phyloP scores from a whole-genome alignment of 192 early-diverging fungal genomes.

The Diversispora eburnea region DNA sequence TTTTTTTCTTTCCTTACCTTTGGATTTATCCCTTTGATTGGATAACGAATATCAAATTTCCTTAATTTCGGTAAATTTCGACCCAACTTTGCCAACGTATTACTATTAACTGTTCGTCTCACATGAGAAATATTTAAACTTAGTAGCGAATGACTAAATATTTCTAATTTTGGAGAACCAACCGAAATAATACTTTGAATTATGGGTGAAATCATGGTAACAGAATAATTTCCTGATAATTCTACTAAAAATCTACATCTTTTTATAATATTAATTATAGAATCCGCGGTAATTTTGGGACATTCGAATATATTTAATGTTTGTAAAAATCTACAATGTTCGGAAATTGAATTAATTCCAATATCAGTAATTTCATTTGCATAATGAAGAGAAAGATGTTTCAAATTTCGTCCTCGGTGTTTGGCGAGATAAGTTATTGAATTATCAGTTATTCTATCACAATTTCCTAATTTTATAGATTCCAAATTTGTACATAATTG shows the following conservation, averaged over 20 bases:
- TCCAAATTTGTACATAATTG: neutral
- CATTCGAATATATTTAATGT: neutral
- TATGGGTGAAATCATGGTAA: neutral
- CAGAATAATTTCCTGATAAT: neutral
- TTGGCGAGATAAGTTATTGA: neutral
- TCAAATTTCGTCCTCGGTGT: neutral
- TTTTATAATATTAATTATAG: slow-evolving; percentile 2
- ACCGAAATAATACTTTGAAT: neutral
- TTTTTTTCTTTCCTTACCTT: slow-evolving; percentile 4
- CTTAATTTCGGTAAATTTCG: neutral
- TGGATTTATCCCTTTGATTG: neutral
- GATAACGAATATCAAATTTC: slow-evolving; percentile 4
- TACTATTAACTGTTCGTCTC: neutral
- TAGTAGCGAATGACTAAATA: neutral
- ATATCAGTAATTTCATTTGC: neutral
- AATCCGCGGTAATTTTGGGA: neutral
- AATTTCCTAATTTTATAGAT: neutral
- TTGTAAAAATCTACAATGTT: neutral
- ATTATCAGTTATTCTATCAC: neutral
- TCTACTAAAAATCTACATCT: neutral
- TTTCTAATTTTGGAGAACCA: neutral
- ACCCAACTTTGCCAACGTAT: neutral
- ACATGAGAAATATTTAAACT: neutral
- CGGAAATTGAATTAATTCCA: neutral
- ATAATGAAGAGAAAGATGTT: neutral